Percentiles rank a stretch among this genome's conserved stretches.
phyloP scores from a whole-genome alignment of 352 stramenopile species.

The Globisporangium okanoganense region DNA sequence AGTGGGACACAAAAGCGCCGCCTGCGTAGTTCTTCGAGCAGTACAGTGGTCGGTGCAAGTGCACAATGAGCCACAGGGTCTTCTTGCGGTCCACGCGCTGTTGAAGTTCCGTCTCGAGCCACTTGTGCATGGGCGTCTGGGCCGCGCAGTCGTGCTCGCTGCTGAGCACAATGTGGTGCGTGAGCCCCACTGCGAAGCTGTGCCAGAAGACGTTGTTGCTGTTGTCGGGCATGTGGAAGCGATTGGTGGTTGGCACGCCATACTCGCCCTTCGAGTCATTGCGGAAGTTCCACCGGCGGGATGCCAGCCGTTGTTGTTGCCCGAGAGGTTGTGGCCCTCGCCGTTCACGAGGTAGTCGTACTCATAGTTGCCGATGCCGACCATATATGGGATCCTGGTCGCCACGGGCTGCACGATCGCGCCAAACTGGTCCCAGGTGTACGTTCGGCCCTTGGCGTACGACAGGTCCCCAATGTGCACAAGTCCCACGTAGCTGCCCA shows the following conservation, averaged over 20 bases:
- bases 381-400: constrained; percentile 63
- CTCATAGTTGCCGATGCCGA: constrained; percentile 39
- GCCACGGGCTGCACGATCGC: constrained; percentile 73
- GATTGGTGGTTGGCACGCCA: constrained; percentile 47
- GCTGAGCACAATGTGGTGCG: constrained; percentile 26
- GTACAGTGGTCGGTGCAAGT: constrained; percentile 28
- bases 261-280: constrained; percentile 64
- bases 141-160: constrained; percentile 24
- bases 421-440: constrained; percentile 77
- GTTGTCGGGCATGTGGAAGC: constrained; percentile 50
- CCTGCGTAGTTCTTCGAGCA: constrained; percentile 18
- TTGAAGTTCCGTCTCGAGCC: constrained; percentile 23
- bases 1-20: constrained; percentile 13
- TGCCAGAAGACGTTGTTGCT: constrained; percentile 30
- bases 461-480: constrained; percentile 77
- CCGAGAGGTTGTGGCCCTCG: constrained; percentile 29
- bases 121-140: constrained; percentile 17
- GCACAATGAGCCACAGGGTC: constrained; percentile 27
- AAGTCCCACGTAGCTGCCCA: constrained; percentile 36
- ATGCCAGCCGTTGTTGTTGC: constrained; percentile 24
- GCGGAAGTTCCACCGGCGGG: constrained; percentile 14
- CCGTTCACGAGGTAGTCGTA: constrained; percentile 34
- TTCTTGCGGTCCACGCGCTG: constrained; percentile 17
- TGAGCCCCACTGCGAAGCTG: constrained; percentile 22
- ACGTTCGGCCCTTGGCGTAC: constrained; percentile 62